Percentiles rank a stretch among this genome's conserved stretches.
phyloP scores from a whole-genome alignment of 208 protist species.

The Leishmania amazonensis region DNA sequence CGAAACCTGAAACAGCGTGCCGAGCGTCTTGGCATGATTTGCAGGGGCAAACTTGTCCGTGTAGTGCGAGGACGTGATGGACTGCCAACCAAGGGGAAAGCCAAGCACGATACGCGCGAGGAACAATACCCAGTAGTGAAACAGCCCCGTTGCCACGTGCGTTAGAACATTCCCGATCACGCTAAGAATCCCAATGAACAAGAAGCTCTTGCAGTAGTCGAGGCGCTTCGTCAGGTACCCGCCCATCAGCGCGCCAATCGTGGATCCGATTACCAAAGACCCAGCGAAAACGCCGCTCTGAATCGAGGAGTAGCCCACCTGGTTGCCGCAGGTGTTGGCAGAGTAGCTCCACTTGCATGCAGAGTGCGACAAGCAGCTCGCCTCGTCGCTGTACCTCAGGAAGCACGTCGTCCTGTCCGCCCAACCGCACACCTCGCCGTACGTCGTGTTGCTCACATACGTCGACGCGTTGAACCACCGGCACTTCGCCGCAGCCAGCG shows the following conservation, averaged over 20 bases:
- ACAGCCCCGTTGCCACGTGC: constrained; percentile 36
- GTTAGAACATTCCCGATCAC: constrained; percentile 36
- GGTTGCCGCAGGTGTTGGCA: constrained; percentile 34
- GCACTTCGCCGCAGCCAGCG: constrained; percentile 31
- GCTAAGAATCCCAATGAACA: constrained; percentile 28
- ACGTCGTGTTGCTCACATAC: constrained; percentile 7
- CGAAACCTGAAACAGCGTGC: constrained; percentile 56
- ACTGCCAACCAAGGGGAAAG: constrained; percentile 43
- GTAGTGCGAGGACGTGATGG: constrained; percentile 48
- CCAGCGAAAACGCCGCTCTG: constrained; percentile 57
- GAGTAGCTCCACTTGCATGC: constrained; percentile 45
- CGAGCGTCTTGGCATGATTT: constrained; percentile 33
- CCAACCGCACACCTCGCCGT: constrained; percentile 32
- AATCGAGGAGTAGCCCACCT: constrained; percentile 43
- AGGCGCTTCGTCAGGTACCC: constrained; percentile 38
- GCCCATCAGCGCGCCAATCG: constrained; percentile 43
- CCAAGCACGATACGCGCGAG: constrained; percentile 58
- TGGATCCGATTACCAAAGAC: constrained; percentile 66
- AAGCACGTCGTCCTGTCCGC: constrained; percentile 40
- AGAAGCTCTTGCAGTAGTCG: constrained; percentile 47
- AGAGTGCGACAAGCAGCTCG: constrained; percentile 16
- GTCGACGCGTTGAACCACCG: constrained; percentile 23
- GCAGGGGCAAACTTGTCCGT: constrained; percentile 45
- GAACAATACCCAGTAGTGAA: constrained; percentile 54
- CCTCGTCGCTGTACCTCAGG: constrained; percentile 31